Evolutionary conservation across 2,329 filamentous ascomycete species (phyloP), one percentile per base, ranked within the genome.

Genomic region (Elsinoe australis): DNA sequence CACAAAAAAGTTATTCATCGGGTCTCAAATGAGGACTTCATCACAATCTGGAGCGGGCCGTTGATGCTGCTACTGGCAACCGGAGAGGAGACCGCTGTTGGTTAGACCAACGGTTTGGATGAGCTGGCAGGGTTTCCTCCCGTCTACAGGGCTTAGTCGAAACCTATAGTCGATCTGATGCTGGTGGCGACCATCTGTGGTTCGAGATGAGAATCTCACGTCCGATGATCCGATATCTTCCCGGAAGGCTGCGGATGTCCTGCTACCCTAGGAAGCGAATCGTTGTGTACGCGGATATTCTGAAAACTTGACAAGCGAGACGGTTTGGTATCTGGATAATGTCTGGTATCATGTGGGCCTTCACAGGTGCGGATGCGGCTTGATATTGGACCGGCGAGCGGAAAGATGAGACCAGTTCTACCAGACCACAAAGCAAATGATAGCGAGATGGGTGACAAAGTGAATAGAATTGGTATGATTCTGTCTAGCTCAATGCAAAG

Each of bases 31-130:
- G 22, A 28, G 15, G 17, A 31, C 18, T 8, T 5, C 7, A 32
- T n/a, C 24, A 32, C 14, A 21, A 17, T 15, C 39, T 44, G 39
- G 14, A 32, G 39, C 39, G 24, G 26, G 28, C 39, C 39, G 39
- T 44, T 17, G 28, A 29, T 39, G 45, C 45, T 48, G 45, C 45
- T 48, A 39, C 32, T 22, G 45, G 45, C 45, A 48, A 48, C 45
- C 45, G 34, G 22, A 36, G 15, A 24, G 17, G 31, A 35, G 7
- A 31, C 18, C 15, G 22, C 10, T 21, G 8, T 9, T 36, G 45
- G 32, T 48, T 34, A 38, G 32, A 22, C 33, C 32, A 48, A 48
- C 45, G 45, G 45, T 39, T 48, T 48, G 45, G 39, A 14, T 10
- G 22, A n/a, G 22, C 18, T 32, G 26, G 19, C 24, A 44, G 26